These are phyloP conservation scores for Medicago arabica DNA, from an alignment of 306 rosid genomes.

Conservation along the genomic window DNA sequence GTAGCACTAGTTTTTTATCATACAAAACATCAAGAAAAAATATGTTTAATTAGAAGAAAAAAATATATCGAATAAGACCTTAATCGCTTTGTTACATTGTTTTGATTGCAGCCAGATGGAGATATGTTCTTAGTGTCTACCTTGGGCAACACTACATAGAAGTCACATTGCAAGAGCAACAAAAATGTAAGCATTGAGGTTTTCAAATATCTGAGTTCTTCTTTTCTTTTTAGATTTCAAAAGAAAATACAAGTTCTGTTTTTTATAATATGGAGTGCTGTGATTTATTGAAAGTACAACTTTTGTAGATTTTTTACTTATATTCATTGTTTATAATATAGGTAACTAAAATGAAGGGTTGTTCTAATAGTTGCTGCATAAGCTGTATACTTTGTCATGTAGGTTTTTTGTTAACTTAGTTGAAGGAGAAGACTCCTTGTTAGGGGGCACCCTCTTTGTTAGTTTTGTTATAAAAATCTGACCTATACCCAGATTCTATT, in stretches of 20 bases:
- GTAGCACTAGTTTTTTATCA: conserved; percentile 43
- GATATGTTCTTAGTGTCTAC: conserved; percentile 54
- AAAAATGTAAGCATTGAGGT: conserved; percentile 34
- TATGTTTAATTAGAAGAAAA: too few species aligned
- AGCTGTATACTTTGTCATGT: too few species aligned
- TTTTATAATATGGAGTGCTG: conserved; percentile 40
- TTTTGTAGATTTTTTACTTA: conserved; percentile 40
- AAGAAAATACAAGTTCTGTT: conserved; percentile 16
- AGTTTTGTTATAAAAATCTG: too few species aligned
- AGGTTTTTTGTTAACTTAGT: too few species aligned
- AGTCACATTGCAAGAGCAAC: conserved; percentile 1
- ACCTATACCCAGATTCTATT: too few species aligned
- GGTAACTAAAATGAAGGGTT: too few species aligned
- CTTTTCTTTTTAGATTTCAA: conserved; percentile 8
- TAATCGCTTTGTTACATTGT: not conserved
- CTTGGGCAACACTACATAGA: conserved; percentile 11
- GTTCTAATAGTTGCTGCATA: too few species aligned
- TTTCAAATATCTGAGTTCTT: conserved; percentile 31
- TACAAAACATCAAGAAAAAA: not conserved
- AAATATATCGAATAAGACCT: not conserved
- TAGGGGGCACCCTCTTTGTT: too few species aligned
- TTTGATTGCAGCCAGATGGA: conserved; percentile 69
- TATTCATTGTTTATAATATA: not conserved
- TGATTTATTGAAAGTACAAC: conserved; percentile 37
- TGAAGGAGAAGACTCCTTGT: too few species aligned